Evolutionary conservation across 2,329 filamentous ascomycete genomes (phyloP).

Genomic region (Cladosporium sp.): DNA sequence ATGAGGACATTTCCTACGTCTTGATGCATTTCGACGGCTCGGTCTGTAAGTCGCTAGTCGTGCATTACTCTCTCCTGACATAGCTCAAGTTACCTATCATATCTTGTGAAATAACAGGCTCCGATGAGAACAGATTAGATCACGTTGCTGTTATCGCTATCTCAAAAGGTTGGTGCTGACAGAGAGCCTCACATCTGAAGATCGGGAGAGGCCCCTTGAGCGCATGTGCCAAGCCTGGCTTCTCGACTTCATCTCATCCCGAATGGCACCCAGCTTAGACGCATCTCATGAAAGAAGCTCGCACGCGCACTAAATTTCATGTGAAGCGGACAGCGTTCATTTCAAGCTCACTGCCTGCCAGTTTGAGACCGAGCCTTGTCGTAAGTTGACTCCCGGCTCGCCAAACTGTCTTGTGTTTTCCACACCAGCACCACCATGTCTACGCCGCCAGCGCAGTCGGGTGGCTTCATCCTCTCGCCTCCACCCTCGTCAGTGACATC

Average conservation of each 20-base stretch:
- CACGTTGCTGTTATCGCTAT: neutral
- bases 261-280: neutral
- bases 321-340: neutral
- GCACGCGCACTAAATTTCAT: neutral
- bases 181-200: neutral
- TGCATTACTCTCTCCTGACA: neutral
- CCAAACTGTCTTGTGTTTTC: neutral
- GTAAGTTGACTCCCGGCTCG: neutral
- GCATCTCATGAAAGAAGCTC: neutral
- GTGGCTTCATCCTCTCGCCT: constrained; percentile 52
- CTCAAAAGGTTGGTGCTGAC: neutral
- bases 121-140: neutral
- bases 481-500: constrained; percentile 49
- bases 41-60: neutral
- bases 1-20: neutral
- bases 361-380: neutral
- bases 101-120: neutral
- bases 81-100: neutral
- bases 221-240: neutral
- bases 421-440: constrained; percentile 5
- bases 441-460: constrained; percentile 22
- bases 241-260: constrained; percentile 3
- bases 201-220: too few relatives aligned
- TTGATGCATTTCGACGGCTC: neutral
- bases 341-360: neutral